A percentile compares a stretch with the other conserved stretches of the same genome.
Conservation (phyloP, 2,329 filamentous ascomycete species). For the Phaeophleospora eucalypticola region DNA sequence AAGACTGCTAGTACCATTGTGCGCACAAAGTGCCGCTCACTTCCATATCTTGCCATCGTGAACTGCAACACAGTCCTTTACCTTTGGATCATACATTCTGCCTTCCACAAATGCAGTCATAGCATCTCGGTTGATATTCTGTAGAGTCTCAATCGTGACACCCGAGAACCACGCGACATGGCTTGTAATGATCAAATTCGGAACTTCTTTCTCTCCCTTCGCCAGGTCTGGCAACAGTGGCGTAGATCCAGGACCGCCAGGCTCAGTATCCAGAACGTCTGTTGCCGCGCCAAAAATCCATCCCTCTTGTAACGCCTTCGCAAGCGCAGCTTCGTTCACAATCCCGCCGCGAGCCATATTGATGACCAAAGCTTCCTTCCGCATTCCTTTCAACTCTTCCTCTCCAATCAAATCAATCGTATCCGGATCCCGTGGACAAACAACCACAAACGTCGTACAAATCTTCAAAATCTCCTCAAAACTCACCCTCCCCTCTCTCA, state of each 20-base stretch:
- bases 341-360: conserved; percentile 20
- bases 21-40: neutral
- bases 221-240: conserved; percentile 18
- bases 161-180: conserved; percentile 21
- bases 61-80: conserved; percentile 16
- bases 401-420: conserved; percentile 19
- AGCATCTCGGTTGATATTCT: conserved; percentile 17
- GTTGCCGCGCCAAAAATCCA: conserved; percentile 20
- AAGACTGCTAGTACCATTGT: too few species aligned
- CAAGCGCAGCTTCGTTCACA: conserved; percentile 20
- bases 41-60: conserved; percentile 24
- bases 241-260: conserved; percentile 15
- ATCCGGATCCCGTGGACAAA: conserved; percentile 15
- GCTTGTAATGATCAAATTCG: conserved; percentile 17
- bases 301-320: conserved; percentile 16
- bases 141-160: conserved; percentile 15
- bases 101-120: conserved; percentile 21
- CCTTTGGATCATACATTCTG: conserved; percentile 19
- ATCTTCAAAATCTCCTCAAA: conserved; percentile 16
- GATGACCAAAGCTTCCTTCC: conserved; percentile 17
- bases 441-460: conserved; percentile 14
- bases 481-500: conserved; percentile 9
- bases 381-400: conserved; percentile 15
- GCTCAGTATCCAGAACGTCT: conserved; percentile 21
- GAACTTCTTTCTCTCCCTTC: conserved; percentile 18